phyloP scores from a whole-genome alignment of 805 yeast species.

The Myxozyma kluyveri region DNA sequence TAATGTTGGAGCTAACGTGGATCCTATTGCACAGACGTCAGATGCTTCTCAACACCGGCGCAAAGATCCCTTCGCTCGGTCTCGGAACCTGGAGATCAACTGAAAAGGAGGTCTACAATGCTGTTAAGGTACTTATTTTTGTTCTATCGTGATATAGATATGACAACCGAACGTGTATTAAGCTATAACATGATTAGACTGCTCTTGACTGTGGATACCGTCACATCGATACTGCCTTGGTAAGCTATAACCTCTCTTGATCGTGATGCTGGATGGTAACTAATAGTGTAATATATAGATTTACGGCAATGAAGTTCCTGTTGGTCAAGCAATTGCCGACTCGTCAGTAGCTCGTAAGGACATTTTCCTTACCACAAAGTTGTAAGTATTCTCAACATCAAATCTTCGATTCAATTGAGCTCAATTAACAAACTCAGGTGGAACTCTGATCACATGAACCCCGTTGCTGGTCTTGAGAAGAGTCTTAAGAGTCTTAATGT shows the following conservation, averaged over 20 bases:
- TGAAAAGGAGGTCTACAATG: slow-evolving; percentile 49
- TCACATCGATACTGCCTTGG: slow-evolving; percentile 72
- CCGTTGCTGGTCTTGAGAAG: slow-evolving; percentile 50
- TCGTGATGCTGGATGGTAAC: not conserved
- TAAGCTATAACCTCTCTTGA: slow-evolving; percentile 2
- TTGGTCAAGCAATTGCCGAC: slow-evolving; percentile 44
- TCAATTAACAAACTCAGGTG: slow-evolving; percentile 35
- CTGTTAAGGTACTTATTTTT: slow-evolving; percentile 49
- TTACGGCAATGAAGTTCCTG: slow-evolving; percentile 64
- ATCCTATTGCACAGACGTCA: slow-evolving; percentile 33
- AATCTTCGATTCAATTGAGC: not conserved
- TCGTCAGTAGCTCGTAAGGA: slow-evolving; percentile 51
- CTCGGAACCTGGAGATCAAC: slow-evolving; percentile 71
- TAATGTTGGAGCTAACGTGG: too few species aligned
- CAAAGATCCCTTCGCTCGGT: slow-evolving; percentile 61
- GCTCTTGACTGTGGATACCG: slow-evolving; percentile 61
- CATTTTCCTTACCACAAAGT: slow-evolving; percentile 46
- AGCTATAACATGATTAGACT: not conserved
- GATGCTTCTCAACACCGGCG: slow-evolving; percentile 55
- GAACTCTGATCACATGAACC: slow-evolving; percentile 40
- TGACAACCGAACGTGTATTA: not conserved
- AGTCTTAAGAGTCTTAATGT: slow-evolving; percentile 61
- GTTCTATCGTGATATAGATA: not conserved
- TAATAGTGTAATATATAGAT: slow-evolving; percentile 28
- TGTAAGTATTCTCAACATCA: slow-evolving; percentile 32